A percentile compares a stretch with the other conserved stretches of the same genome.
Conservation (phyloP, 768 basidiomycete genomes). For the Fibroporia radiculosa region DNA sequence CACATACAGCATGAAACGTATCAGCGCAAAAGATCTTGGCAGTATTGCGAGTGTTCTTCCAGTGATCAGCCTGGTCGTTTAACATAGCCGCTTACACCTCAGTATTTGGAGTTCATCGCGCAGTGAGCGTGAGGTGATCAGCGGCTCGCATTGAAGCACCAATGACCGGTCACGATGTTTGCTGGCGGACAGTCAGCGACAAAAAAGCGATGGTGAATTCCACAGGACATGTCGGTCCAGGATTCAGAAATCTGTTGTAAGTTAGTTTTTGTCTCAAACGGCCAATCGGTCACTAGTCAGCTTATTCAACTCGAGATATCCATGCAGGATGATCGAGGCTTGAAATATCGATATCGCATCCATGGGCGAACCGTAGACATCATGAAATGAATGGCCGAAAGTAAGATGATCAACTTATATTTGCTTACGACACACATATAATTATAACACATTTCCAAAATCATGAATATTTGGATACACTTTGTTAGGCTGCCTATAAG, state of each 20-base stretch:
- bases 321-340: conserved; percentile 19
- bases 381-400: background rate
- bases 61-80: no score
- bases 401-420: background rate
- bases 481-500: no score
- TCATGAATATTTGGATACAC: no score
- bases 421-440: background rate
- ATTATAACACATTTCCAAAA: background rate
- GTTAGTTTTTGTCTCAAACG: no score
- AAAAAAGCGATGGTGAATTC: conserved; percentile 16
- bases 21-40: conserved; percentile 35
- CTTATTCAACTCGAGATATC: conserved; percentile 1
- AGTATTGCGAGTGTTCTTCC: conserved; percentile 25
- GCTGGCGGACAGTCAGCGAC: conserved; percentile 4
- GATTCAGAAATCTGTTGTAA: conserved; percentile 16
- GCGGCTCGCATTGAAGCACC: conserved; percentile 20
- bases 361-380: conserved; percentile 14
- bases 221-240: conserved; percentile 24
- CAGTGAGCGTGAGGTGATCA: conserved; percentile 17
- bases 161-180: conserved; percentile 17
- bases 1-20: conserved; percentile 31
- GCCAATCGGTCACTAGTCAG: no score
- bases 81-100: no score
- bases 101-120: conserved; percentile 12
- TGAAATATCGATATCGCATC: conserved; percentile 14